phyloP scores from a whole-genome alignment of 2,329 filamentous ascomycete species.

The Aspergillus intermedius region DNA sequence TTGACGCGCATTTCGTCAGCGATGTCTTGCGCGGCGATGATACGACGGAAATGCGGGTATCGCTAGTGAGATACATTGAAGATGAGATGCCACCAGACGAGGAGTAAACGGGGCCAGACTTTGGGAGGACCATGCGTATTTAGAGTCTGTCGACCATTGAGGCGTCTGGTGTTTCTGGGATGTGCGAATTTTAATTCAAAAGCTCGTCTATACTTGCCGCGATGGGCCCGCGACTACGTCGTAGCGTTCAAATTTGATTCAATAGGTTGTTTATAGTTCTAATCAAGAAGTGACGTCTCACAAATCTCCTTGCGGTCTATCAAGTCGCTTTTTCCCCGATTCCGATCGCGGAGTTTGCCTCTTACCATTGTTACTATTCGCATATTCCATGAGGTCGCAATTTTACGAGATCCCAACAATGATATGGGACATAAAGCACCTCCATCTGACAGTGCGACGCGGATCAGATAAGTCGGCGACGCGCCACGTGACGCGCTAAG shows the following conservation, averaged over 20 bases:
- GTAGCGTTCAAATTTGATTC: not conserved
- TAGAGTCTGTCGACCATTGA: not conserved
- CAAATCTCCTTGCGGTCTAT: not conserved
- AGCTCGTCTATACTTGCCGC: not conserved
- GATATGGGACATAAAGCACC: too few relatives aligned
- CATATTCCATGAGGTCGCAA: too few relatives aligned
- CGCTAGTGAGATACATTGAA: slow-evolving; percentile 87
- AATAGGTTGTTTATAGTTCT: not conserved
- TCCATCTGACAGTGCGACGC: not conserved
- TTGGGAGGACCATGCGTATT: slow-evolving; percentile 3
- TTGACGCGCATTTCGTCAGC: slow-evolving; percentile 92
- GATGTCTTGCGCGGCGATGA: slow-evolving; percentile 90
- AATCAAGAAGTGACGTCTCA: not conserved
- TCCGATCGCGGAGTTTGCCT: not conserved
- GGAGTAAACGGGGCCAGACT: slow-evolving; percentile 53
- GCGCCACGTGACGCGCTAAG: slow-evolving; percentile 20
- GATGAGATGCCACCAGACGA: slow-evolving; percentile 96
- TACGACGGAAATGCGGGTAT: slow-evolving; percentile 93
- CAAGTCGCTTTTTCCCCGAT: not conserved
- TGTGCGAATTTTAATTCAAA: not conserved
- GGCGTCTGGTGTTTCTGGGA: slow-evolving; percentile 22
- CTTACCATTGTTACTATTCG: not conserved
- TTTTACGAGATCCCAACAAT: too few relatives aligned
- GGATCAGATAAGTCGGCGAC: slow-evolving; percentile 9
- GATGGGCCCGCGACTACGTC: not conserved